Conservation (phyloP, 768 basidiomycete species). For the Pleurotus sapidus region DNA sequence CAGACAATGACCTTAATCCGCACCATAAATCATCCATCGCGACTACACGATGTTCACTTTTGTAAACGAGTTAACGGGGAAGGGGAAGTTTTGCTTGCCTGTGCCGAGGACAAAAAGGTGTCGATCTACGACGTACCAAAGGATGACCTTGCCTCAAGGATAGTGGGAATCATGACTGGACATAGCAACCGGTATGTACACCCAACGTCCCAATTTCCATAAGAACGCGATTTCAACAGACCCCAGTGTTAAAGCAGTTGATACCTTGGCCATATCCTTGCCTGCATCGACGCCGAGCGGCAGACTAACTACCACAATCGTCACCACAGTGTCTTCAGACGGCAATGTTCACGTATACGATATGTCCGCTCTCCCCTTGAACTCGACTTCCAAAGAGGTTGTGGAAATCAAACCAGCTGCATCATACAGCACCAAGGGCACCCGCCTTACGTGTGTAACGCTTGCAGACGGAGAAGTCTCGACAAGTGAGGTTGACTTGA, state of each 20-base stretch:
- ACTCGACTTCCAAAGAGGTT: slow-evolving; percentile 13
- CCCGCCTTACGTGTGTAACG: slow-evolving; percentile 74
- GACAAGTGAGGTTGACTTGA: slow-evolving; percentile 9
- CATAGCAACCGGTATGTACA: slow-evolving; percentile 78
- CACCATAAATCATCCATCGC: slow-evolving; percentile 71
- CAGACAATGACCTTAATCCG: slow-evolving; percentile 80
- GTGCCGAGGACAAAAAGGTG: slow-evolving; percentile 87
- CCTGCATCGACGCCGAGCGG: slow-evolving; percentile 31
- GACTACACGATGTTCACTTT: slow-evolving; percentile 85
- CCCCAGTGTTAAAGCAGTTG: slow-evolving; percentile 76
- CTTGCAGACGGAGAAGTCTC: slow-evolving; percentile 48
- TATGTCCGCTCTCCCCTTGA: slow-evolving; percentile 45
- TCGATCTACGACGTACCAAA: slow-evolving; percentile 67
- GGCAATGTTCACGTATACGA: slow-evolving; percentile 82
- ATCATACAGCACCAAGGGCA: slow-evolving; percentile 83
- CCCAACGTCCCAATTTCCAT: not conserved
- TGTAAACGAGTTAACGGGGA: slow-evolving; percentile 52
- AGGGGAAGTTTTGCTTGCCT: slow-evolving; percentile 75
- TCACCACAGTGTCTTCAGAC: slow-evolving; percentile 85
- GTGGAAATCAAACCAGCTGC: slow-evolving; percentile 52
- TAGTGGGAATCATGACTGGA: slow-evolving; percentile 75
- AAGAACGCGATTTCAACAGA: slow-evolving; percentile 2
- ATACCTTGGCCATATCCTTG: slow-evolving; percentile 60
- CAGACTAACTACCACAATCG: slow-evolving; percentile 47
- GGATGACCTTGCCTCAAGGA: slow-evolving; percentile 43